A percentile compares a stretch with the other conserved stretches of the same genome.
Evolutionary conservation across 495 filamentous ascomycete species (phyloP).

Genomic region (Aspergillus hancockii): DNA sequence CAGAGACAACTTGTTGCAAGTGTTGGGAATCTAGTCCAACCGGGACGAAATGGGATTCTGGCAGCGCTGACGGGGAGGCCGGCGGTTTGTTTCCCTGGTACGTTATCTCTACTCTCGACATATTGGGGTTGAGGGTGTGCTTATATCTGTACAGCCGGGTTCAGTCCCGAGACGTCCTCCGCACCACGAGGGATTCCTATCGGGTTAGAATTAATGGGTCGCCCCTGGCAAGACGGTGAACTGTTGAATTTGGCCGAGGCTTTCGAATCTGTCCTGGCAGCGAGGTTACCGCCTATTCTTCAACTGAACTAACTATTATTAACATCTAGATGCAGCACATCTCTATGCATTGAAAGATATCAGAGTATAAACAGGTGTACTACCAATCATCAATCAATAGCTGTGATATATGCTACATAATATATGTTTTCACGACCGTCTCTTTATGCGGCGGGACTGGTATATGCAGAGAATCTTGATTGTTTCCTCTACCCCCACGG

Average conservation of each 20-base stretch:
- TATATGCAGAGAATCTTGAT: too few species aligned
- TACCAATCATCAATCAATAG: too few species aligned
- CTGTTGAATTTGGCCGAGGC: conserved; percentile 52
- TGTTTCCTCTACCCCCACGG: too few species aligned
- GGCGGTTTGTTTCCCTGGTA: conserved; percentile 59
- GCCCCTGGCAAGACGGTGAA: conserved; percentile 51
- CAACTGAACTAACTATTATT: neutral
- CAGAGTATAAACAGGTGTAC: too few species aligned
- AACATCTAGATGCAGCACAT: neutral
- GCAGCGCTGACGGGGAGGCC: conserved; percentile 65
- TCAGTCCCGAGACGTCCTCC: conserved; percentile 41
- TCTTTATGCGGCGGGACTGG: too few species aligned
- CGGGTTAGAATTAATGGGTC: conserved; percentile 65
- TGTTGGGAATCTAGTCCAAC: conserved; percentile 54
- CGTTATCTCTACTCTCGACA: conserved; percentile 6
- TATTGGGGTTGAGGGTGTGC: neutral
- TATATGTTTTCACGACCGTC: too few species aligned
- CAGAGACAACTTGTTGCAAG: conserved; percentile 63
- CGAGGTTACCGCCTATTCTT: conserved; percentile 32
- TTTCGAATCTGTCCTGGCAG: conserved; percentile 40
- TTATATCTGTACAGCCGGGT: conserved; percentile 34
- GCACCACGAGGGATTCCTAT: conserved; percentile 60
- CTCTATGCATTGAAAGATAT: too few species aligned
- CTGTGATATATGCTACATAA: too few species aligned
- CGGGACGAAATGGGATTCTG: conserved; percentile 63